phyloP scores from a whole-genome alignment of 768 basidiomycete species.

The Pleurotus djamor region DNA sequence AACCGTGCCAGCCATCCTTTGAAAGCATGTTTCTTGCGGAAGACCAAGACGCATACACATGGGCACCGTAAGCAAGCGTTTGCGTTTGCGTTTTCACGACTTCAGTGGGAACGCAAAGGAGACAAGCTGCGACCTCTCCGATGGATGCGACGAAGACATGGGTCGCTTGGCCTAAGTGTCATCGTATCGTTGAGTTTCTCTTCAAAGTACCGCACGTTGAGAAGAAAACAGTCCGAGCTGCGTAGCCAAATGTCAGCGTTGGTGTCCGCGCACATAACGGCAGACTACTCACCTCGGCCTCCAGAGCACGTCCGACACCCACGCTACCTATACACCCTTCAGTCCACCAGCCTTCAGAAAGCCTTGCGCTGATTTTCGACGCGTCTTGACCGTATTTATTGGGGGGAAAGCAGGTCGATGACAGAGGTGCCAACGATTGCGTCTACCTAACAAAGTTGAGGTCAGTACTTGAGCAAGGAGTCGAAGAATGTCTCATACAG shows the following conservation, averaged over 20 bases:
- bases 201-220: slow-evolving; percentile 92
- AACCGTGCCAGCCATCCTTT: slow-evolving; percentile 70
- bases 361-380: slow-evolving; percentile 86
- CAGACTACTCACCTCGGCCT: slow-evolving; percentile 55
- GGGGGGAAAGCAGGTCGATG: slow-evolving; percentile 97
- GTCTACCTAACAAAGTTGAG: slow-evolving; percentile 56
- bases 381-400: slow-evolving; percentile 95
- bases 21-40: slow-evolving; percentile 55
- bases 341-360: slow-evolving; percentile 87
- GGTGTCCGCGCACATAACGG: background rate
- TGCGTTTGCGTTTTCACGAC: slow-evolving; percentile 94
- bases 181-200: slow-evolving; percentile 56
- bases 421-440: slow-evolving; percentile 87
- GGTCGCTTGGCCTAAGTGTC: slow-evolving; percentile 59
- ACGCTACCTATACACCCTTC: slow-evolving; percentile 92
- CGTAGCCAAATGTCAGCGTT: background rate
- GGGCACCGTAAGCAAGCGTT: slow-evolving; percentile 70
- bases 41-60: too few species aligned
- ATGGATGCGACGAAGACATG: slow-evolving; percentile 55
- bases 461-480: background rate
- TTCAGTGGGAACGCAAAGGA: slow-evolving; percentile 94
- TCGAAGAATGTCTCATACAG: slow-evolving; percentile 26
- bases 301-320: slow-evolving; percentile 95
- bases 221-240: slow-evolving; percentile 96
- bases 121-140: slow-evolving; percentile 76